Evolutionary conservation across 2,329 filamentous ascomycete species (phyloP).

Genomic region (Fusarium albosuccineum): DNA sequence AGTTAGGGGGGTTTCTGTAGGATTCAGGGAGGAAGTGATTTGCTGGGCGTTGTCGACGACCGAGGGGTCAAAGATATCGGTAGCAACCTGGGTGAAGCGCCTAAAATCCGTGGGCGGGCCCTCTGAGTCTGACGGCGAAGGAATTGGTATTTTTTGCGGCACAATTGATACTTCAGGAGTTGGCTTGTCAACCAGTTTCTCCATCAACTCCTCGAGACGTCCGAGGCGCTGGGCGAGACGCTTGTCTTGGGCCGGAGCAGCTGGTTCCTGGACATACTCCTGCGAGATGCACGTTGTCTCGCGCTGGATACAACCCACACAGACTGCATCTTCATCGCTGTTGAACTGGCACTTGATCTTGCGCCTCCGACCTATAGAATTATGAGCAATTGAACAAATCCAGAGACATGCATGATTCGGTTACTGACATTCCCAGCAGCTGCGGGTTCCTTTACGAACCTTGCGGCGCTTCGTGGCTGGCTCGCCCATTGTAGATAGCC

Average conservation of each 20-base stretch:
- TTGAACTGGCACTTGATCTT: constrained; percentile 66
- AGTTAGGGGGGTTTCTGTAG: constrained; percentile 7
- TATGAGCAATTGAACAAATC: not conserved
- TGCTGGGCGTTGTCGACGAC: constrained; percentile 38
- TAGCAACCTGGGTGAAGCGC: constrained; percentile 43
- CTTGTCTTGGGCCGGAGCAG: constrained; percentile 52
- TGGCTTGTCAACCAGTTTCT: constrained; percentile 57
- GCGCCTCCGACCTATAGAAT: constrained; percentile 54
- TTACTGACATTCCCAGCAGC: constrained; percentile 70
- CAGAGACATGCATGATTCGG: not conserved
- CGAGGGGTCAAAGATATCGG: constrained; percentile 39
- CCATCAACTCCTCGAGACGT: constrained; percentile 62
- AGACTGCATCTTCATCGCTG: constrained; percentile 56
- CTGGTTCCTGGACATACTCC: constrained; percentile 55
- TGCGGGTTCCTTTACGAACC: constrained; percentile 68
- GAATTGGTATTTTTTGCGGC: constrained; percentile 18
- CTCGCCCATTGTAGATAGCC: constrained; percentile 30
- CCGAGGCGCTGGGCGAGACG: constrained; percentile 59
- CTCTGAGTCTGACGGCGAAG: constrained; percentile 35
- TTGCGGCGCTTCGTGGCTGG: constrained; percentile 49
- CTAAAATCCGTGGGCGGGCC: not conserved
- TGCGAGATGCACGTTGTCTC: constrained; percentile 60
- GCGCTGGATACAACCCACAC: constrained; percentile 61
- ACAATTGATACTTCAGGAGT: not conserved
- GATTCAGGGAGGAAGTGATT: constrained; percentile 28